A percentile compares a stretch with the other conserved stretches of the same genome.
These are phyloP conservation scores for Chrysosporium keratinophilum DNA, from an alignment of 2,329 filamentous ascomycete genomes.

Conservation along the genomic window DNA sequence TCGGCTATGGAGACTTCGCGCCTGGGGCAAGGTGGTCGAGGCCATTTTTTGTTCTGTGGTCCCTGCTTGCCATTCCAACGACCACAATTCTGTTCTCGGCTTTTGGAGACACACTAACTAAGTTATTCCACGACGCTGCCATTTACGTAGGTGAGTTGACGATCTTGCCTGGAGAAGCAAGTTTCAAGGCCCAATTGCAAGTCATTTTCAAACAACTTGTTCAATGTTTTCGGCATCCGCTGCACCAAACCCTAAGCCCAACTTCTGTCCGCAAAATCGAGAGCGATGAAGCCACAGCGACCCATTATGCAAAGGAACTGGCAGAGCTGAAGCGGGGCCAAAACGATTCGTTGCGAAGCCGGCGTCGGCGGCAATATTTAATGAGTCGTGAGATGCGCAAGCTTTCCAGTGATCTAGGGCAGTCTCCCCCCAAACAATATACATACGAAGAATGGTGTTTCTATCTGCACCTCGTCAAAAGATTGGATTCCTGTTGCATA, in stretches of 20 bases:
- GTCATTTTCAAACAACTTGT: conserved; percentile 22
- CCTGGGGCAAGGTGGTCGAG: conserved; percentile 28
- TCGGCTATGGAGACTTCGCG: conserved; percentile 33
- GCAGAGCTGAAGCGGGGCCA: conserved; percentile 18
- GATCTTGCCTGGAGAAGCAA: conserved; percentile 42
- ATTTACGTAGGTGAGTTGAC: conserved; percentile 48
- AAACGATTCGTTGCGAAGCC: conserved; percentile 17
- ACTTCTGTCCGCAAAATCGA: conserved; percentile 14
- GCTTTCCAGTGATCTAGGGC: conserved; percentile 29
- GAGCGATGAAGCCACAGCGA: conserved; percentile 13
- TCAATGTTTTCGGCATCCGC: conserved; percentile 8
- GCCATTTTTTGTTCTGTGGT: conserved; percentile 34
- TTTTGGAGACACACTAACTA: conserved; percentile 37
- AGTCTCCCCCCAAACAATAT: conserved; percentile 28
- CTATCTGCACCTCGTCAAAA: conserved; percentile 40
- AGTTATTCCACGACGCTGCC: conserved; percentile 44
- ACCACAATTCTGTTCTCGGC: conserved; percentile 34
- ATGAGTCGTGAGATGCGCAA: conserved; percentile 33
- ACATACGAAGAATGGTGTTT: conserved; percentile 40
- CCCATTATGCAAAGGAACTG: conserved; percentile 8
- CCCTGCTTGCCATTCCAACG: conserved; percentile 31
- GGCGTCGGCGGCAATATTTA: conserved; percentile 40
- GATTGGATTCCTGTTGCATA: conserved; percentile 33
- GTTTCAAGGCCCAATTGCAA: conserved; percentile 17
- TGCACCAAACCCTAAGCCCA: neutral